Evolutionary conservation across 768 basidiomycete species (phyloP).

Genomic region (Tricholoma matsutake): DNA sequence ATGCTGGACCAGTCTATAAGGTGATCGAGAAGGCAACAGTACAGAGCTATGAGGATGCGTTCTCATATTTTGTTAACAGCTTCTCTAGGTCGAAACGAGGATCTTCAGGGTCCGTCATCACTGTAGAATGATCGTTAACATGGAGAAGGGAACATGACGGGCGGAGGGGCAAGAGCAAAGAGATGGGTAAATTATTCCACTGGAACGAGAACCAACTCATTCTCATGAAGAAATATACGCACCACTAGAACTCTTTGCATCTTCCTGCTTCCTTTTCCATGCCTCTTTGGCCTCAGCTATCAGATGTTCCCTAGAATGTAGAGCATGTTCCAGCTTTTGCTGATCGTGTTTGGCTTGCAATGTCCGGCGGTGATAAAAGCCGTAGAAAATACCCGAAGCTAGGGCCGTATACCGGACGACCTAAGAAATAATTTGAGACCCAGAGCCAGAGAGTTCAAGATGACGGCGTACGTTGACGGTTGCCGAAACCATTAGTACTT

Average conservation of each 20-base stretch:
- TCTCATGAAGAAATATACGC: conserved; percentile 29
- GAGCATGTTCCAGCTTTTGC: conserved; percentile 69
- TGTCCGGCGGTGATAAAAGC: conserved; percentile 88
- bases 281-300: conserved; percentile 87
- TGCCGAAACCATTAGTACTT: conserved; percentile 59
- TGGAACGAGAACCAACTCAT: background rate
- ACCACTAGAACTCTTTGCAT: conserved; percentile 52
- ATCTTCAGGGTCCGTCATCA: conserved; percentile 92
- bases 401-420: conserved; percentile 95
- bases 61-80: conserved; percentile 73
- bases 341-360: conserved; percentile 79
- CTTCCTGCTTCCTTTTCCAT: conserved; percentile 77
- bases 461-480: conserved; percentile 66
- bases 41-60: conserved; percentile 51
- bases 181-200: background rate
- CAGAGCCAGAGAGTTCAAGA: conserved; percentile 3
- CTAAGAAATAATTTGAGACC: conserved; percentile 36
- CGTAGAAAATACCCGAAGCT: conserved; percentile 82
- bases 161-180: background rate
- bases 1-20: conserved; percentile 13
- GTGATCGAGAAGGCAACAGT: conserved; percentile 9
- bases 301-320: conserved; percentile 71
- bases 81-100: conserved; percentile 96
- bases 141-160: conserved; percentile 1
- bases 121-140: conserved; percentile 37